Evolutionary conservation across 148 eudicot genomes (phyloP).

Genomic region (Persicaria tinctoria): DNA sequence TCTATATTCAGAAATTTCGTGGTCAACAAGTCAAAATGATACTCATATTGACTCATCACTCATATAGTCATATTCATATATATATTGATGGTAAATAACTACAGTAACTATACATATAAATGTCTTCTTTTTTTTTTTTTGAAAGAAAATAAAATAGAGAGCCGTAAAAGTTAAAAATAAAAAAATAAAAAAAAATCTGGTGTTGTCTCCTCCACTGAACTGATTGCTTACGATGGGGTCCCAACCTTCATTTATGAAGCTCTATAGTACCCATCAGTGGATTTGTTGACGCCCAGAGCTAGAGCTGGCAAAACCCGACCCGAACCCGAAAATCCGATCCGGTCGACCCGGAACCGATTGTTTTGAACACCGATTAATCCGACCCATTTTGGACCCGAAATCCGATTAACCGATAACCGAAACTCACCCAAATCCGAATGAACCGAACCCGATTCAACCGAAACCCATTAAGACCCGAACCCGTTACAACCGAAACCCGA

Average conservation of each 20-base stretch:
- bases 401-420: too few relatives aligned
- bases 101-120: too few relatives aligned
- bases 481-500: too few relatives aligned
- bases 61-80: background rate
- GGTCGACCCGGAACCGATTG: too few relatives aligned
- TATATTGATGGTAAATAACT: background rate
- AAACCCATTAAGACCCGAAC: too few relatives aligned
- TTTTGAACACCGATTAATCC: too few relatives aligned
- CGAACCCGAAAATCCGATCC: too few relatives aligned
- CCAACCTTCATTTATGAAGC: conserved; percentile 3
- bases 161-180: background rate
- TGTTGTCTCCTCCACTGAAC: conserved; percentile 9
- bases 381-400: too few relatives aligned
- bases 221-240: background rate
- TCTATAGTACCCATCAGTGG: conserved; percentile 5
- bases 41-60: background rate
- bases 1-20: background rate
- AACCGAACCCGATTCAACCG: too few relatives aligned
- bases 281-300: conserved; percentile 8
- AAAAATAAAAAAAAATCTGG: background rate
- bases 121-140: too few relatives aligned
- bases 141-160: background rate
- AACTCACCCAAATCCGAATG: too few relatives aligned
- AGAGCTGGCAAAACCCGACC: too few relatives aligned
- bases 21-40: conserved; percentile 2